These are phyloP conservation scores for Lumnitzera racemosa DNA, from an alignment of 345 rosid genomes.

Conservation along the genomic window DNA sequence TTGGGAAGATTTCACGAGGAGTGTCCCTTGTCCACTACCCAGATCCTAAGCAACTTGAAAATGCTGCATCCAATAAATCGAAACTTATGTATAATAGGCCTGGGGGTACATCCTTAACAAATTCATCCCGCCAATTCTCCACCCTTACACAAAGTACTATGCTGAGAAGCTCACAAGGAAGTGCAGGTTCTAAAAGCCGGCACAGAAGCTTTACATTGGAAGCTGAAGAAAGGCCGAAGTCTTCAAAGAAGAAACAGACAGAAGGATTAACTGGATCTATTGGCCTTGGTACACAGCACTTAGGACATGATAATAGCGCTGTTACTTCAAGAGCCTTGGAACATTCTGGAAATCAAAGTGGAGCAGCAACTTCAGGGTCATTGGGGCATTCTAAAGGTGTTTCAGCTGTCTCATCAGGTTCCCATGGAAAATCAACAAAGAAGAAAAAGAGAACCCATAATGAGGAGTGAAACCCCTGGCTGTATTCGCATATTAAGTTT, in stretches of 20 bases:
- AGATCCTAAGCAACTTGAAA: conserved; percentile 54
- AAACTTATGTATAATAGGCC: conserved; percentile 17
- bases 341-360: neutral
- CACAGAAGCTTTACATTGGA: conserved; percentile 25
- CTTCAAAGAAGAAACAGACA: conserved; percentile 22
- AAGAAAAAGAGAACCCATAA: conserved; percentile 18
- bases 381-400: conserved; percentile 5
- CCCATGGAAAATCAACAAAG: conserved; percentile 17
- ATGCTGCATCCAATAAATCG: conserved; percentile 7
- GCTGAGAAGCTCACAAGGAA: conserved; percentile 19
- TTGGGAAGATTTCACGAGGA: conserved; percentile 49
- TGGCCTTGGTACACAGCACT: conserved; percentile 20
- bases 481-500: no score
- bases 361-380: conserved; percentile 8
- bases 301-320: conserved; percentile 10
- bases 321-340: conserved; percentile 3
- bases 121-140: conserved; percentile 25
- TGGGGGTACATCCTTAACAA: conserved; percentile 23
- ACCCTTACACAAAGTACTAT: conserved; percentile 23
- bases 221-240: conserved; percentile 26
- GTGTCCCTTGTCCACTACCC: conserved; percentile 55
- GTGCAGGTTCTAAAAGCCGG: conserved; percentile 34
- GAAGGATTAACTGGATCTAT: conserved; percentile 11
- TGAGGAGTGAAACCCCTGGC: conserved; percentile 13
- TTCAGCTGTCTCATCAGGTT: conserved; percentile 20